Conservation (phyloP, 116 monocot species). For the Iris pallida region DNA sequence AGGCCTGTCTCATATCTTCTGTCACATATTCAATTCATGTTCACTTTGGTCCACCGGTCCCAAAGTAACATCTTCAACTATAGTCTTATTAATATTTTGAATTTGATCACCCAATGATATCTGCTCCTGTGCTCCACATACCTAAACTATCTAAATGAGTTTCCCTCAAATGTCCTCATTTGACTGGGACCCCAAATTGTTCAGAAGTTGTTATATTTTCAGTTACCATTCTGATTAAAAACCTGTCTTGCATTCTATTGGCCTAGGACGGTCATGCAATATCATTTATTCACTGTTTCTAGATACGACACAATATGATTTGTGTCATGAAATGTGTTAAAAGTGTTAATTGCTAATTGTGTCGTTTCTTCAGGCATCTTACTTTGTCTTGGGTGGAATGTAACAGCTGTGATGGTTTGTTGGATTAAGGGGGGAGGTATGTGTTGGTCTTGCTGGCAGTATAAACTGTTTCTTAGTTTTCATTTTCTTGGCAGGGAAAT, state of each 20-base stretch:
- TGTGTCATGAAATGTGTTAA: background rate
- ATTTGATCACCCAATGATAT: too few species aligned
- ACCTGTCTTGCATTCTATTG: background rate
- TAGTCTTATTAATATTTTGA: too few species aligned
- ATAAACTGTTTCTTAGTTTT: background rate
- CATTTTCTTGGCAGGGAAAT: background rate
- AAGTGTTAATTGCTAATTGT: background rate
- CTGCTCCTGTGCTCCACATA: too few species aligned
- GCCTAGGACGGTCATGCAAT: background rate
- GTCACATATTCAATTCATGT: too few species aligned
- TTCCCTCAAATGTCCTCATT: too few species aligned
- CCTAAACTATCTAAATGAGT: too few species aligned
- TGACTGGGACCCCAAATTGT: too few species aligned
- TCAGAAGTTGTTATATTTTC: background rate
- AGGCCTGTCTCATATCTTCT: too few species aligned
- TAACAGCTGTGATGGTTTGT: conserved; percentile 52
- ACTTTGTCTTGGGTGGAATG: conserved; percentile 68
- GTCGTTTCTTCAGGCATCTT: conserved; percentile 46
- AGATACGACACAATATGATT: background rate
- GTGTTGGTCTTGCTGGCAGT: background rate
- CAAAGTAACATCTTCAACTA: too few species aligned
- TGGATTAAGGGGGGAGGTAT: conserved; percentile 66
- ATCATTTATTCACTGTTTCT: background rate
- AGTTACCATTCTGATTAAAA: background rate
- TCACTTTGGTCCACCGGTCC: too few species aligned